These are phyloP conservation scores for Beverwykella pulmonaria DNA, from an alignment of 495 filamentous ascomycete genomes.

Conservation along the genomic window DNA sequence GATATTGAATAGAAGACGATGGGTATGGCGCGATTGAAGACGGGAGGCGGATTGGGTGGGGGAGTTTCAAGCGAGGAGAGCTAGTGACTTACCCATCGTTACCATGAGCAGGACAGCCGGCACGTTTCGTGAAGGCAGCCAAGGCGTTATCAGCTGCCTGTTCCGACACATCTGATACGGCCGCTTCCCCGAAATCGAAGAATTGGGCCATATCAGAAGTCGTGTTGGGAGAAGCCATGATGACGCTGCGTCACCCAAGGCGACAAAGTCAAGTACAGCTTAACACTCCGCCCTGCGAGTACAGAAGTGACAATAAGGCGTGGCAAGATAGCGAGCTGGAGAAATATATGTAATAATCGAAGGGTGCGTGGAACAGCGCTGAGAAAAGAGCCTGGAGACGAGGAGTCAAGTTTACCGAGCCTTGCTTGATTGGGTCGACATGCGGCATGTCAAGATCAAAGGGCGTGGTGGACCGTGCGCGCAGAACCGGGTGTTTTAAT, in stretches of 20 bases:
- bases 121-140: not conserved
- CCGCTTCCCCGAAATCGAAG: conserved; percentile 41
- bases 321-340: conserved; percentile 7
- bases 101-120: conserved; percentile 27
- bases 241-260: not conserved
- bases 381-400: conserved; percentile 10
- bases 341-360: not conserved
- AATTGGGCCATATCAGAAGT: conserved; percentile 38
- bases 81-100: not conserved
- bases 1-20: not conserved
- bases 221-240: conserved; percentile 29
- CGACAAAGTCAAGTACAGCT: not conserved
- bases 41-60: not conserved
- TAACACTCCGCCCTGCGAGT: conserved; percentile 15
- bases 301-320: conserved; percentile 2
- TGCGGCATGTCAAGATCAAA: not conserved
- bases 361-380: not conserved
- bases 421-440: conserved; percentile 2
- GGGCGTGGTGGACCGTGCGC: not conserved
- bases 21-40: not conserved
- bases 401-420: conserved; percentile 4
- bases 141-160: conserved; percentile 4
- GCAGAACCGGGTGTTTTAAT: no score
- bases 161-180: conserved; percentile 30
- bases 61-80: not conserved